Evolutionary conservation across 768 basidiomycete genomes (phyloP).

Genomic region (Termitomyces sp.): DNA sequence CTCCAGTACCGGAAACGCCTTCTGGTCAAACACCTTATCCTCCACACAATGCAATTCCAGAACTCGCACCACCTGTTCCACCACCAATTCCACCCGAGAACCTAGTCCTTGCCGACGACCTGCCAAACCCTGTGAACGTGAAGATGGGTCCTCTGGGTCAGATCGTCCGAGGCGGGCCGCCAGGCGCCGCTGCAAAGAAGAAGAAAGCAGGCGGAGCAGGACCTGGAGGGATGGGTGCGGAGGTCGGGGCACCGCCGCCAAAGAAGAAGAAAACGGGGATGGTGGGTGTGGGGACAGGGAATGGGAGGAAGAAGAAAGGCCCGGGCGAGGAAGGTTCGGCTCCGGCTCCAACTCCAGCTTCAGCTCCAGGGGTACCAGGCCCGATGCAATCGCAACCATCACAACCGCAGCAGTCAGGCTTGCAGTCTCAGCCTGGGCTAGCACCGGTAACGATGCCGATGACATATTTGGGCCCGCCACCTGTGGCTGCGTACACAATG

Average conservation of each 20-base stretch:
- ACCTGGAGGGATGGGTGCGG: conserved; percentile 23
- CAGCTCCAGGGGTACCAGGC: neutral
- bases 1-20: neutral
- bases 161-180: conserved; percentile 50
- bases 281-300: conserved; percentile 40
- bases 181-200: conserved; percentile 59
- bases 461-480: conserved; percentile 10
- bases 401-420: neutral
- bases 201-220: conserved; percentile 31
- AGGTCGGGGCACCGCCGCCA: conserved; percentile 21
- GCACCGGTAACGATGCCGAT: conserved; percentile 7
- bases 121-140: conserved; percentile 50
- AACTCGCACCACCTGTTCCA: neutral
- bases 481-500: conserved; percentile 13
- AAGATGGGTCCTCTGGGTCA: conserved; percentile 83
- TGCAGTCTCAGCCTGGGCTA: conserved; percentile 3
- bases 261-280: conserved; percentile 43
- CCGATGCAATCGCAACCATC: conserved; percentile 4
- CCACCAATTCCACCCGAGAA: conserved; percentile 18
- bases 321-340: conserved; percentile 11
- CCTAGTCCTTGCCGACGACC: conserved; percentile 61
- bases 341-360: neutral
- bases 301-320: conserved; percentile 46
- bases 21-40: neutral
- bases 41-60: neutral